Conservation (phyloP, 2,329 filamentous ascomycete genomes). For the Chrysosporium queenslandicum region DNA sequence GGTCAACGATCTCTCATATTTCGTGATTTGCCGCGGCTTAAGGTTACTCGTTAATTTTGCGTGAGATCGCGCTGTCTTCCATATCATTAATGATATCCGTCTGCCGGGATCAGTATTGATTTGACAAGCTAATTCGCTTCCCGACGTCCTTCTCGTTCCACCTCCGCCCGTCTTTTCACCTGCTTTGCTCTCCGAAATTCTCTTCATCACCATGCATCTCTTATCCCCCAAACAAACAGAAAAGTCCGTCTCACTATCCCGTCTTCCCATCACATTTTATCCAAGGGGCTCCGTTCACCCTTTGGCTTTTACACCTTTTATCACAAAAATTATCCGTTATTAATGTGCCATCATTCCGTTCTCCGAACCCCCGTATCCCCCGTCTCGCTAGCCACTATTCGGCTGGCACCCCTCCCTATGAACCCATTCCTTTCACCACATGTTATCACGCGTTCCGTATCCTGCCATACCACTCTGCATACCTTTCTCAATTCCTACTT, state of each 20-base stretch:
- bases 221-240: slow-evolving; percentile 1
- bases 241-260: neutral
- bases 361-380: neutral
- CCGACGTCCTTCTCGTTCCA: neutral
- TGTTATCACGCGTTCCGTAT: slow-evolving; percentile 2
- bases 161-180: neutral
- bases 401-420: neutral
- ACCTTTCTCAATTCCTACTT: neutral
- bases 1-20: slow-evolving; percentile 2
- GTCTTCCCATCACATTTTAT: neutral
- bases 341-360: slow-evolving; percentile 7
- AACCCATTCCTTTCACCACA: neutral
- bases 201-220: slow-evolving; percentile 3
- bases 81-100: slow-evolving; percentile 6
- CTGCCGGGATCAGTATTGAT: neutral
- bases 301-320: neutral
- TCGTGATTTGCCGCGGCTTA: neutral
- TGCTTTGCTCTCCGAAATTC: neutral
- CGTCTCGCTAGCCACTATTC: neutral
- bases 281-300: neutral
- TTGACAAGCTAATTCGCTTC: neutral
- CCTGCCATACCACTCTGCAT: neutral
- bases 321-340: slow-evolving; percentile 3
- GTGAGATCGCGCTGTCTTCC: neutral
- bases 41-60: neutral